These are phyloP conservation scores for Diutina mesorugosa DNA, from an alignment of 1,139 yeast genomes.

Conservation along the genomic window DNA sequence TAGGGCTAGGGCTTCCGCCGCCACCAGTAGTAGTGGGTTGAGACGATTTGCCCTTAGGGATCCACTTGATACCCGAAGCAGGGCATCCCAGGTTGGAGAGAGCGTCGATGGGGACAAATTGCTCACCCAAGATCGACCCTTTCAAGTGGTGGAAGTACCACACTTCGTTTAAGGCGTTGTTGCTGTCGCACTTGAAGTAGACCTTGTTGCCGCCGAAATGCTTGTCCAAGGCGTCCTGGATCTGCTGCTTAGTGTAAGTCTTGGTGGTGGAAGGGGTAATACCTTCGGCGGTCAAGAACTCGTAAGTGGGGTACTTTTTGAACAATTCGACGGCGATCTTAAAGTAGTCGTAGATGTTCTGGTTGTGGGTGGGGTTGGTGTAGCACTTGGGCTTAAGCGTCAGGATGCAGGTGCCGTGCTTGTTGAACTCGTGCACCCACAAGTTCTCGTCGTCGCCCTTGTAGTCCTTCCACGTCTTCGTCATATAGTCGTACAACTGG, in stretches of 20 bases:
- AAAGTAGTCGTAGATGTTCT: slow-evolving; percentile 72
- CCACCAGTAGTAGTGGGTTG: slow-evolving; percentile 17
- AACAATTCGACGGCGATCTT: slow-evolving; percentile 52
- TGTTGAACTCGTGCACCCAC: slow-evolving; percentile 84
- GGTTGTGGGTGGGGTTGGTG: slow-evolving; percentile 20
- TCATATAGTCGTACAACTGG: slow-evolving; percentile 46
- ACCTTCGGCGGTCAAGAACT: slow-evolving; percentile 54
- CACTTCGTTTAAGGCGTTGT: slow-evolving; percentile 63
- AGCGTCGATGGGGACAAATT: slow-evolving; percentile 55
- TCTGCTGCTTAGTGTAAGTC: slow-evolving; percentile 54
- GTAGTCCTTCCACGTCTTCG: slow-evolving; percentile 61
- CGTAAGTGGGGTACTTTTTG: slow-evolving; percentile 54
- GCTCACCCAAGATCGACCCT: slow-evolving; percentile 61
- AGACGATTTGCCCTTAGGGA: slow-evolving; percentile 44
- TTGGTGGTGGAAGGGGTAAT: slow-evolving; percentile 50
- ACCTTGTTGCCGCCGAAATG: slow-evolving; percentile 51
- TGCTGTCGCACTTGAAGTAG: slow-evolving; percentile 57
- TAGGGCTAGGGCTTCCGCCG: slow-evolving; percentile 11
- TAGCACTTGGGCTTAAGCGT: slow-evolving; percentile 71
- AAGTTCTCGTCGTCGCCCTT: slow-evolving; percentile 61
- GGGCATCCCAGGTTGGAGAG: slow-evolving; percentile 53
- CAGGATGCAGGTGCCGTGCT: slow-evolving; percentile 69
- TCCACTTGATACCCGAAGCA: slow-evolving; percentile 51
- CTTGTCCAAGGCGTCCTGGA: slow-evolving; percentile 47
- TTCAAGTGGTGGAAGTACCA: slow-evolving; percentile 81